Evolutionary conservation across 805 yeast genomes (phyloP), one percentile per base, ranked within the genome.

Genomic region (Candida alai): DNA sequence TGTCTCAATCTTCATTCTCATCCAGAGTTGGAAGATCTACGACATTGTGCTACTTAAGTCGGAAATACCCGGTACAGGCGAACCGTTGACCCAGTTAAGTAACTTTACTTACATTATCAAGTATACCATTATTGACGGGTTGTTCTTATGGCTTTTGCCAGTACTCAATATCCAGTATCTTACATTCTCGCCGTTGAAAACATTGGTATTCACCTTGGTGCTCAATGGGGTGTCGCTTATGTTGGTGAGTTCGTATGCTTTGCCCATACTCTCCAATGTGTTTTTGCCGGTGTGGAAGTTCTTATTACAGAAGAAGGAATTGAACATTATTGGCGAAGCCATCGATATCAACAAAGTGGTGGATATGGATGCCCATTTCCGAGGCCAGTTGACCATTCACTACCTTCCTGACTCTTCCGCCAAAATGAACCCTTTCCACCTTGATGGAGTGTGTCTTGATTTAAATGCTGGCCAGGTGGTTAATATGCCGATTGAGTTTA

Each of bases 391-490:
- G 50, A 84, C 89, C 1, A 81, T 93, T 41, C 84, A 89, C 50
- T 84, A 84, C 41, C 64, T 93, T 22, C 97, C 98, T 0, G 97
- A 90, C 58, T 83, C 94, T 28, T 81, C 94, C 0, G 96, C 94
- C 4, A 67, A 70, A 48, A 61, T 93, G 47, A 87, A 89, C 43
- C 96, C 96, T 3, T 74, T 77, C 46, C 74, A 69, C 32, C 77
- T 74, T 33, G 52, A 51, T 19, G 67, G 75, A 4, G 73, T 72
- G 40, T 93, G 98, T 60, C 44, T 83, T 28, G 73, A 74, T 12
- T 44, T 52, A 10, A 35, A 37, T 6, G 37, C n/a, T 35, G 41
- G 72, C 19, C 56, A 64, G 12, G 13, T 23, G 16, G 20, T 58
- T 16, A 48, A 49, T 21, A 64, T 88, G 40, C 96, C 97, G 5